These are phyloP conservation scores for Diaporthe amygdali DNA, from an alignment of 2,329 filamentous ascomycete genomes.

Conservation along the genomic window DNA sequence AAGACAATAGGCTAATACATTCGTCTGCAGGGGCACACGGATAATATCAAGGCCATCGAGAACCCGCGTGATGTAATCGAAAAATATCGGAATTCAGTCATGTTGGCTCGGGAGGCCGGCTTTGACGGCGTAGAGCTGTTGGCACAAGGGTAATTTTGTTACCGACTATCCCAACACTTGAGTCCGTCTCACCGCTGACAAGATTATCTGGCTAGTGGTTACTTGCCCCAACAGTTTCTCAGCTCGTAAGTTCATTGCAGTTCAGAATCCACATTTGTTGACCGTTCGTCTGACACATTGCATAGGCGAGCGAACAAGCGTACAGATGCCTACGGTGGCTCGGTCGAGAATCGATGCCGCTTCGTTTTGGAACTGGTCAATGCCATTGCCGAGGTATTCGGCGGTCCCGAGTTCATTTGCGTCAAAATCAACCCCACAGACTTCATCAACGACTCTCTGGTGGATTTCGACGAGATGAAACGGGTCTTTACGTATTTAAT, in stretches of 20 bases:
- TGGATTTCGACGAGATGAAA: background rate
- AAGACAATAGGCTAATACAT: background rate
- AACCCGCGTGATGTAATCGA: conserved; percentile 20
- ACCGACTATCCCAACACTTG: background rate
- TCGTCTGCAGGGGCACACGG: background rate
- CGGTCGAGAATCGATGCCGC: conserved; percentile 53
- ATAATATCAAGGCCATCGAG: conserved; percentile 8
- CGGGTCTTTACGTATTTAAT: conserved; percentile 51
- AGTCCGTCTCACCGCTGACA: background rate
- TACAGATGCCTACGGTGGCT: conserved; percentile 54
- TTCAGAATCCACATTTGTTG: too few relatives aligned
- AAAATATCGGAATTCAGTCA: conserved; percentile 26
- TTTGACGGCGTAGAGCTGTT: conserved; percentile 53
- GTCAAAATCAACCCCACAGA: conserved; percentile 55
- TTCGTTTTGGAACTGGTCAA: conserved; percentile 53
- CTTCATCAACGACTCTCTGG: conserved; percentile 52
- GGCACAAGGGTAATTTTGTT: conserved; percentile 15
- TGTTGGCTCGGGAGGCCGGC: conserved; percentile 39
- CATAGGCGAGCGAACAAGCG: conserved; percentile 49
- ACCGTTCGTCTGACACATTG: too few relatives aligned
- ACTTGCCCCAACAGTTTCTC: conserved; percentile 19
- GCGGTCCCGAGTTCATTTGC: conserved; percentile 37
- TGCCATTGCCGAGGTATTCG: conserved; percentile 25
- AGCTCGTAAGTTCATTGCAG: conserved; percentile 3
- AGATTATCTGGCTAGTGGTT: background rate